phyloP scores from a whole-genome alignment of 2,329 filamentous ascomycete genomes.

The Hymenotorrendiella dingleyae region DNA sequence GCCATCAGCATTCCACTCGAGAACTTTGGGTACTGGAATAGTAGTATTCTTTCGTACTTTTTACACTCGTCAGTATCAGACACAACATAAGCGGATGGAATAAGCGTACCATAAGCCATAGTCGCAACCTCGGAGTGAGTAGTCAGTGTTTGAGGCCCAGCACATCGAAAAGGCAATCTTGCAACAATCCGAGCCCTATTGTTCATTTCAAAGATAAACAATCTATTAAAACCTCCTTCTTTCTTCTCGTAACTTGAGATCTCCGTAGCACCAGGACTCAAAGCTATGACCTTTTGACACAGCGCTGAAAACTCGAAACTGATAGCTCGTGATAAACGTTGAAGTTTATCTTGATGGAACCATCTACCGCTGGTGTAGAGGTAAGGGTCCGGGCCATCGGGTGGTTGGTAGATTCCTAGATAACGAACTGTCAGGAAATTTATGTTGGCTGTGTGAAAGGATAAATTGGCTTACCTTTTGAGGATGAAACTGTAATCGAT shows the following conservation, averaged over 20 bases:
- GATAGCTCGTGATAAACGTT: constrained; percentile 33
- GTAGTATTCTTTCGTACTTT: constrained; percentile 27
- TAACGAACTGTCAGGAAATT: too few relatives aligned
- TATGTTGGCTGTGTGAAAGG: too few relatives aligned
- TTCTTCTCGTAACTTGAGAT: constrained; percentile 35
- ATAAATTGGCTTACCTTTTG: too few relatives aligned
- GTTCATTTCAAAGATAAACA: constrained; percentile 37
- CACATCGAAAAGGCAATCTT: constrained; percentile 35
- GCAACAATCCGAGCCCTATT: constrained; percentile 35
- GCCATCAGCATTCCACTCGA: constrained; percentile 37
- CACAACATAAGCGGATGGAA: constrained; percentile 9
- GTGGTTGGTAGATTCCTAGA: not conserved
- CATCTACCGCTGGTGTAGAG: constrained; percentile 33
- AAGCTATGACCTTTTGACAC: constrained; percentile 31
- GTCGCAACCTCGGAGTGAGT: constrained; percentile 41
- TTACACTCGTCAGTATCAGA: too few relatives aligned
- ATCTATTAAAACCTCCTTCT: constrained; percentile 40
- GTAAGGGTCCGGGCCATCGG: constrained; percentile 22
- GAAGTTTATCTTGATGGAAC: constrained; percentile 33
- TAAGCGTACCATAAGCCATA: constrained; percentile 33
- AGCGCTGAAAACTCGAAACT: constrained; percentile 37
- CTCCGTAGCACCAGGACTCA: constrained; percentile 32
- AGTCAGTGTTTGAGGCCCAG: constrained; percentile 32
- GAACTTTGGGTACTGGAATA: constrained; percentile 37
- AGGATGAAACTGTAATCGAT: too few relatives aligned